phyloP scores from a whole-genome alignment of 192 early-diverging fungal genomes.

The Coemansia furcata region DNA sequence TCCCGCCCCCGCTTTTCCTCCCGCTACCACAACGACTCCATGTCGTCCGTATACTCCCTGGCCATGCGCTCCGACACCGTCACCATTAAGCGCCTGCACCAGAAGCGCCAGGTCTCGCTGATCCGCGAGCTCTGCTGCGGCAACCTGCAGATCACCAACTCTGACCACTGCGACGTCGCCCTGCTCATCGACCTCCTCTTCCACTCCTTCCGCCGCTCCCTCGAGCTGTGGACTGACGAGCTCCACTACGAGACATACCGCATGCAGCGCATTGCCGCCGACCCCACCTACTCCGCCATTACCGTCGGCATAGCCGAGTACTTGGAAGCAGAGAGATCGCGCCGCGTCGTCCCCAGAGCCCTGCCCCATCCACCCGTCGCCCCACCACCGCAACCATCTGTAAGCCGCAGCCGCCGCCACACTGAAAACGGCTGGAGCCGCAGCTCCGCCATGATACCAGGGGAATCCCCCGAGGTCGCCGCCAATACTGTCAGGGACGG shows the following conservation, averaged over 20 bases:
- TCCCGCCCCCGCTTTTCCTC: background rate
- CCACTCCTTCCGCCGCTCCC: slow-evolving; percentile 84
- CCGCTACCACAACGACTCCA: background rate
- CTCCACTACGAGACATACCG: slow-evolving; percentile 90
- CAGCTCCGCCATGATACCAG: background rate
- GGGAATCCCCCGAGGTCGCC: background rate
- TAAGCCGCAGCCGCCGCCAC: background rate
- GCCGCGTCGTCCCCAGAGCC: background rate
- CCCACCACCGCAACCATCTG: background rate
- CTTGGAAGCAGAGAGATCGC: slow-evolving; percentile 10
- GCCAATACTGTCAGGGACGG: background rate
- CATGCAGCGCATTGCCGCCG: slow-evolving; percentile 21
- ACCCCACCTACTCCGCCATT: slow-evolving; percentile 16
- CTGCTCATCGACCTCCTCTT: slow-evolving; percentile 77
- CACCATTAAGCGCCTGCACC: slow-evolving; percentile 21
- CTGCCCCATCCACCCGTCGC: background rate
- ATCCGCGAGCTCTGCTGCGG: slow-evolving; percentile 89
- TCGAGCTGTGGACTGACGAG: slow-evolving; percentile 79
- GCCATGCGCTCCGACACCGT: slow-evolving; percentile 10
- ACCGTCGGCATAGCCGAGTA: slow-evolving; percentile 4
- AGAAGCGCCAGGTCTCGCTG: slow-evolving; percentile 56
- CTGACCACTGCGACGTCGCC: slow-evolving; percentile 88
- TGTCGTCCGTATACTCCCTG: slow-evolving; percentile 14
- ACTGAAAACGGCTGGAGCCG: slow-evolving; percentile 1
- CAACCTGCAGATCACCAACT: slow-evolving; percentile 87